Conservation (phyloP, 805 yeast genomes). For the Candida bentonensis region DNA sequence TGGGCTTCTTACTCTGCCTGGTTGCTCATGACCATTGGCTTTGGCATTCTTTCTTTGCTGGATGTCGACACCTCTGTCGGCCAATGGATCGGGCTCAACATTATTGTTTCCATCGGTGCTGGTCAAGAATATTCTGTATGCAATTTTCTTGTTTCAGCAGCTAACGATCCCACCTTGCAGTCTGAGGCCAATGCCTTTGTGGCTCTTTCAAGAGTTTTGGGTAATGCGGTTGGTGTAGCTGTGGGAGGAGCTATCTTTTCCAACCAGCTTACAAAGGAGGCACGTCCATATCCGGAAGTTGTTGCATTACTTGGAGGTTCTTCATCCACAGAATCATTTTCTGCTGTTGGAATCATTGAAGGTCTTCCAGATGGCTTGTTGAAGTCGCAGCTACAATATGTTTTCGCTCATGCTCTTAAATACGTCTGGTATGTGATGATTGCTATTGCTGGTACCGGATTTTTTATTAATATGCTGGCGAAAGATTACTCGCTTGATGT, state of each 20-base stretch:
- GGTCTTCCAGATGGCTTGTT: constrained; percentile 4
- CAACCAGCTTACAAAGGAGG: constrained; percentile 4
- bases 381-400: constrained; percentile 3
- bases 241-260: constrained; percentile 13
- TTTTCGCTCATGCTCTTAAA: constrained; percentile 6
- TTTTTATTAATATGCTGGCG: constrained; percentile 5
- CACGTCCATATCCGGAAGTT: constrained; percentile 5
- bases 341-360: constrained; percentile 6
- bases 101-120: constrained; percentile 29
- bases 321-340: background rate
- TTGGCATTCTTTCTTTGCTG: constrained; percentile 27
- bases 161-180: constrained; percentile 22
- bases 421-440: constrained; percentile 5
- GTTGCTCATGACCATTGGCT: constrained; percentile 26
- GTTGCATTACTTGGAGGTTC: constrained; percentile 25
- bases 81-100: constrained; percentile 28
- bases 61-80: constrained; percentile 22
- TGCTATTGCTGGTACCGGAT: constrained; percentile 8
- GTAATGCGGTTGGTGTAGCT: constrained; percentile 13
- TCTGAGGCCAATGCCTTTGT: constrained; percentile 13
- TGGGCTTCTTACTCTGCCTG: constrained; percentile 25
- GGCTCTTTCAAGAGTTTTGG: constrained; percentile 11
- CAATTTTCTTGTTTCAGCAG: constrained; percentile 10
- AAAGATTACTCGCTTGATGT: constrained; percentile 9
- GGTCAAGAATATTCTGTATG: constrained; percentile 31